These are phyloP conservation scores for Macrocybe gigantea DNA, from an alignment of 768 basidiomycete genomes.

Conservation along the genomic window DNA sequence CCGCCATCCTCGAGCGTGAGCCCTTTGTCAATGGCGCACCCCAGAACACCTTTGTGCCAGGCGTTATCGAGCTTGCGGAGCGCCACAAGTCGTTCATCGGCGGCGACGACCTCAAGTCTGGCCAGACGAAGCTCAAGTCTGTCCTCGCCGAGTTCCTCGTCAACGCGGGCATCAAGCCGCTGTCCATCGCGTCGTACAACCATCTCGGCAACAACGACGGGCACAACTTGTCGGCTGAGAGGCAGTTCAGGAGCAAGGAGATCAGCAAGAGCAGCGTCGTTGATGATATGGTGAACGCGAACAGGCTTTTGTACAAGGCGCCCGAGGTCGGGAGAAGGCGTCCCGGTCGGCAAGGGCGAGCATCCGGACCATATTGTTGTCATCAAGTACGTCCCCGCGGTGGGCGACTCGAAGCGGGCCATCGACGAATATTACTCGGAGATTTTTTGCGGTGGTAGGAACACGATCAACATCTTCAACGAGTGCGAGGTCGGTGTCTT, in stretches of 20 bases:
- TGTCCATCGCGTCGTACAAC: constrained; percentile 97
- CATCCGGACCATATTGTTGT: constrained; percentile 97
- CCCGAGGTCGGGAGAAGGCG: constrained; percentile 48
- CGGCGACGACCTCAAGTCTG: constrained; percentile 96
- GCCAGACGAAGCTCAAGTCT: constrained; percentile 96
- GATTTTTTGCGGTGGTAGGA: constrained; percentile 93
- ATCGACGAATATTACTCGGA: constrained; percentile 99
- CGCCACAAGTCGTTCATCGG: constrained; percentile 88
- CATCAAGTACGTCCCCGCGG: constrained; percentile 95
- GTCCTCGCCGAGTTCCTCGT: constrained; percentile 98
- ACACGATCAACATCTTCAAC: constrained; percentile 96
- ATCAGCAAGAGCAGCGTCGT: constrained; percentile 96
- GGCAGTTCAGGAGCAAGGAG: constrained; percentile 97
- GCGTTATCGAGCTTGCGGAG: constrained; percentile 90
- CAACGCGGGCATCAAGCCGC: constrained; percentile 96
- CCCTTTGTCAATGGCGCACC: constrained; percentile 98
- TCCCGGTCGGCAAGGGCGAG: constrained; percentile 72
- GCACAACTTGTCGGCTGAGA: constrained; percentile 81
- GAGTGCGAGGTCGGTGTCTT: constrained; percentile 74
- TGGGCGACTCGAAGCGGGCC: constrained; percentile 97
- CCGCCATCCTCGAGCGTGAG: constrained; percentile 89
- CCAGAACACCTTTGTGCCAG: constrained; percentile 98
- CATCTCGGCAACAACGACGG: constrained; percentile 99
- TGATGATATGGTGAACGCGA: constrained; percentile 96
- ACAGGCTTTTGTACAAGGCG: constrained; percentile 85